phyloP scores from a whole-genome alignment of 1,284 basidiomycete genomes.

The Abortiporus biennis region DNA sequence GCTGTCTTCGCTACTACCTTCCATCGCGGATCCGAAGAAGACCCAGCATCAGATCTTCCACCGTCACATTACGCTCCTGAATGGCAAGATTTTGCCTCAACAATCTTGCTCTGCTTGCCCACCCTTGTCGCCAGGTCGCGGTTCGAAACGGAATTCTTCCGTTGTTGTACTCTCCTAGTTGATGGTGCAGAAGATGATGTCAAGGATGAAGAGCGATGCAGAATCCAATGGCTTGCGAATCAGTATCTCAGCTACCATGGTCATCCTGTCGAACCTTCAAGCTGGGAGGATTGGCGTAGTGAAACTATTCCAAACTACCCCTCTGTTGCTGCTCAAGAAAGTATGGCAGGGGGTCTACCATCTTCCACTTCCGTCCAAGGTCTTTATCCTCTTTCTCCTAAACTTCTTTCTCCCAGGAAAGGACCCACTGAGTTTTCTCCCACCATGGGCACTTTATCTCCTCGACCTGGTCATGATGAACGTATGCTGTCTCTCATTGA shows the following conservation, averaged over 20 bases:
- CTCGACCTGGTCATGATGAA: slow-evolving; percentile 41
- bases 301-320: slow-evolving; percentile 41
- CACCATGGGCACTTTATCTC: slow-evolving; percentile 54
- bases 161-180: slow-evolving; percentile 60
- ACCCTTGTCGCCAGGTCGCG: slow-evolving; percentile 42
- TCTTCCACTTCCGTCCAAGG: slow-evolving; percentile 48
- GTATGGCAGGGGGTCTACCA: slow-evolving; percentile 26
- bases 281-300: slow-evolving; percentile 54
- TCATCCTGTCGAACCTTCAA: slow-evolving; percentile 38
- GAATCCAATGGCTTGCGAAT: slow-evolving; percentile 58
- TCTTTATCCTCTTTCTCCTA: slow-evolving; percentile 42
- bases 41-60: neutral
- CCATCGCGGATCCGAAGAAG: slow-evolving; percentile 10
- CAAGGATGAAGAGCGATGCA: slow-evolving; percentile 33
- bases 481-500: slow-evolving; percentile 41
- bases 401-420: slow-evolving; percentile 28
- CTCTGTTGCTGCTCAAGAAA: slow-evolving; percentile 10
- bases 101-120: slow-evolving; percentile 55
- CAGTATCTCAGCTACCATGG: slow-evolving; percentile 59
- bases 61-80: slow-evolving; percentile 12
- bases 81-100: slow-evolving; percentile 62
- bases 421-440: slow-evolving; percentile 27
- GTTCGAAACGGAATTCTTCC: slow-evolving; percentile 65
- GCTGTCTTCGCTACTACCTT: slow-evolving; percentile 73
- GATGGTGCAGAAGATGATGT: slow-evolving; percentile 42